phyloP scores from a whole-genome alignment of 805 yeast species.

The Jamesozyma jinghongensis region DNA sequence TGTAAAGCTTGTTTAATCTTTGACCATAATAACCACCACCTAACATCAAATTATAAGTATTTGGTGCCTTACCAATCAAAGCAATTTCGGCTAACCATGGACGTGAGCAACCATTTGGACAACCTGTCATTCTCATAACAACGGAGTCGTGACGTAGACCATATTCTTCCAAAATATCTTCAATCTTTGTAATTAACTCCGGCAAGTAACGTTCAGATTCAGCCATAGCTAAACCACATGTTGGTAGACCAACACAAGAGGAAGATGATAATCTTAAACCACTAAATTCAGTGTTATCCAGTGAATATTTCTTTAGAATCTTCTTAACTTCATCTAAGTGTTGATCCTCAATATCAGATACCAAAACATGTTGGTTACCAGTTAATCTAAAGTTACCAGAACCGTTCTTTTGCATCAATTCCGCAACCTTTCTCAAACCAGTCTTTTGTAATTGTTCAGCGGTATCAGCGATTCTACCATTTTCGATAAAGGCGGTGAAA shows the following conservation, averaged over 20 bases:
- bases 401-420: conserved; percentile 47
- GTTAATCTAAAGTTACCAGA: conserved; percentile 86
- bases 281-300: conserved; percentile 76
- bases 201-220: conserved; percentile 90
- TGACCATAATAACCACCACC: conserved; percentile 96
- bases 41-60: conserved; percentile 85
- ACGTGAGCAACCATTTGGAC: conserved; percentile 98
- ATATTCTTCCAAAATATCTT: conserved; percentile 77
- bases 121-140: conserved; percentile 97
- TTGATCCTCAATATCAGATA: conserved; percentile 63
- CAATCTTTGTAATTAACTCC: conserved; percentile 68
- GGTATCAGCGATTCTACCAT: conserved; percentile 93
- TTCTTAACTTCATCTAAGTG: conserved; percentile 55
- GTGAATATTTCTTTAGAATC: conserved; percentile 59
- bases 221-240: conserved; percentile 98
- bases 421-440: conserved; percentile 74
- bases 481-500: conserved; percentile 89
- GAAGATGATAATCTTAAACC: conserved; percentile 84
- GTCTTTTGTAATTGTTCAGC: conserved; percentile 82
- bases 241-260: conserved; percentile 97
- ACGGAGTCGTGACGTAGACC: conserved; percentile 91
- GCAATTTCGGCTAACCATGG: conserved; percentile 98
- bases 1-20: conserved; percentile 80
- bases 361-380: conserved; percentile 87
- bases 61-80: conserved; percentile 87